Base-by-base conservation (phyloP, 495 filamentous ascomycete species). In the Penicillium waksmanii region DNA sequence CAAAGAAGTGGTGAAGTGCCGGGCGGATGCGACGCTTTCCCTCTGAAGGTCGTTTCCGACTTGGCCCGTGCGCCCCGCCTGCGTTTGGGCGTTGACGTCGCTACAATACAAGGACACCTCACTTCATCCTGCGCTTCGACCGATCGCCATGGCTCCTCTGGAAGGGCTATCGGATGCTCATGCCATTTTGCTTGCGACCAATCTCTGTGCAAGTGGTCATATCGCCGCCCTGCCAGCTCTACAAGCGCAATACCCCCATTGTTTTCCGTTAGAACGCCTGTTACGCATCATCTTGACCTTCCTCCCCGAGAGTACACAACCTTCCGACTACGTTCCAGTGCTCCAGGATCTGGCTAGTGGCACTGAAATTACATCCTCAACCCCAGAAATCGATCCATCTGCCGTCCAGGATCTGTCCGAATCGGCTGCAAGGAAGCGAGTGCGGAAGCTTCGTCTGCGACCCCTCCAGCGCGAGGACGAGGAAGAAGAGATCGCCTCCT, bases 231-330 rank as follows among this genome's bases (percentile, higher is more conserved):
- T 97, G 59, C 81, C 80, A 58, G 77, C 75, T 47, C 78, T 96
- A 33, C 82, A 86, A 55, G 77, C 84, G 51, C 79, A 79, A 53
- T 82, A 87, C 60, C 79, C 73, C 38, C 74, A 82, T 62, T 80
- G 81, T 58, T 80, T 93, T 55, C 81, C 82, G 18, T 79, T 84
- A 11, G 88, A 90, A 57, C 81, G 90, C 46, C 63, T 93, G 35
- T 77, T 96, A 61, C 86, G 92, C 64, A 89, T 97, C 51, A 74
- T 96, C 58, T 81, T 97, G 57, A 96, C 89, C 53, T 95, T 87
- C 63, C 82, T 97, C 7, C 92, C 93, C 36, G 93, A 95, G 69
- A 89, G 83, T 50, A 75, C 84, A 11, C 84, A 85, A 15, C 89
- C 92, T 27, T 78, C 71, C 21, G 64, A 76, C 38, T 96, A 96